Base-by-base conservation (phyloP, 1,284 basidiomycete species). In the Cutaneotrichosporon cutaneum region DNA sequence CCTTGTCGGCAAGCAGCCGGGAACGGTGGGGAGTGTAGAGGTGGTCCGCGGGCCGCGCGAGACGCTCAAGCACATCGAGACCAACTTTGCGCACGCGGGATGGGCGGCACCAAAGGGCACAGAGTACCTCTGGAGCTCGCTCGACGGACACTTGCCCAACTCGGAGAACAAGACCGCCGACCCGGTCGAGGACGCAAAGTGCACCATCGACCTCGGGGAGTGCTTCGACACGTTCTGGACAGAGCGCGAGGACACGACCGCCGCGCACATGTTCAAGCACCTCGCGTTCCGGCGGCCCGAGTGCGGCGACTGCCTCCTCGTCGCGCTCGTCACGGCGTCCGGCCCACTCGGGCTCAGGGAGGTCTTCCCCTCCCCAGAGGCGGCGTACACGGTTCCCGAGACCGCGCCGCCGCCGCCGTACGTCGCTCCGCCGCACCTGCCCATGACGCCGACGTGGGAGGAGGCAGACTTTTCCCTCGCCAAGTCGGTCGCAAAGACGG, bases 281-380 rank as follows among this genome's bases (percentile, higher is more conserved):
- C 72, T 84, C 44, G 78, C 83, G 0, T 85, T 84, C 69, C 70
- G 75, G n/a, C 68, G 77, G 16, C 74, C 79, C 0, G 61, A 77
- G 18, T 85, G 83, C 62, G 83, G 83, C 18, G 83, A 84, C 65
- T 84, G 83, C 70, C 82, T 83, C 42, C 80, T 83, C 53, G 77
- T 79, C 58, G 82, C 82, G 0, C 75, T 85, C 9, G 77, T 83
- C 3, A 76, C 77, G 18, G 75, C 78, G 0, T 83, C 82, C 48
- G 83, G 83, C 1, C 69, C 73, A 0, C 65, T 79, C 2, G 83
- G 83, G 10, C 67, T 85, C 2, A 81, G 81, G 1, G 81, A 81
- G 13, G 79, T 84, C 72, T 80, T 84, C 16, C 83, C 83, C 2
- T 53, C 70, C 4, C 60, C 64, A 6, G 64, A 58, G 14, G 68